These are phyloP conservation scores for Blepharisma stoltei DNA, from an alignment of 73 alveolate species.

Conservation along the genomic window DNA sequence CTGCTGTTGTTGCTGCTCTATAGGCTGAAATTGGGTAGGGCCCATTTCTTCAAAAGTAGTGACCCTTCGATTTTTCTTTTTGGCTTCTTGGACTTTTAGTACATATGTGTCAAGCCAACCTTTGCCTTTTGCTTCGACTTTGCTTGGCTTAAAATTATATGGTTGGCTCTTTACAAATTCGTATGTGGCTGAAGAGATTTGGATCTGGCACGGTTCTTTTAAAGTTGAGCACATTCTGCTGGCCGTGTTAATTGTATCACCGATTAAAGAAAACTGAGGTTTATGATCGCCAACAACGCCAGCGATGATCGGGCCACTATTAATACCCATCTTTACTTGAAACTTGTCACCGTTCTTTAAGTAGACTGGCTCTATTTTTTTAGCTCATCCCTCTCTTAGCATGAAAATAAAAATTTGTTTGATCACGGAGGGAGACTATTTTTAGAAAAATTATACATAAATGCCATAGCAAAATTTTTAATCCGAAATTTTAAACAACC, in stretches of 20 bases:
- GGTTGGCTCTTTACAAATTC: not conserved
- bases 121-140: conserved; percentile 43
- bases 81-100: conserved; percentile 23
- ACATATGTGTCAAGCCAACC: conserved; percentile 32
- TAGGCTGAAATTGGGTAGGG: not conserved
- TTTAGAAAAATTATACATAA: no score
- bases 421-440: no score
- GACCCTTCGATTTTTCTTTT: not conserved
- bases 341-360: conserved; percentile 21
- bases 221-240: conserved; percentile 92
- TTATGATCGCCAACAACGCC: conserved; percentile 98
- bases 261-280: conserved; percentile 97
- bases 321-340: conserved; percentile 88
- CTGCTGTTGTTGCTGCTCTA: not conserved
- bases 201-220: not conserved
- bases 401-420: no score
- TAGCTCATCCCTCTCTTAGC: no score
- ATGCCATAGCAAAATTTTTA: no score
- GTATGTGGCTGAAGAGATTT: conserved; percentile 5
- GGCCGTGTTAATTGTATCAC: conserved; percentile 97
- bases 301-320: conserved; percentile 96
- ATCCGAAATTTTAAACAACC: no score
- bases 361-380: conserved; percentile 23
- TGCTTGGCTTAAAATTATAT: conserved; percentile 8
- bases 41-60: conserved; percentile 17